These are phyloP conservation scores for Royoungia palumana DNA, from an alignment of 768 basidiomycete species.

Conservation along the genomic window DNA sequence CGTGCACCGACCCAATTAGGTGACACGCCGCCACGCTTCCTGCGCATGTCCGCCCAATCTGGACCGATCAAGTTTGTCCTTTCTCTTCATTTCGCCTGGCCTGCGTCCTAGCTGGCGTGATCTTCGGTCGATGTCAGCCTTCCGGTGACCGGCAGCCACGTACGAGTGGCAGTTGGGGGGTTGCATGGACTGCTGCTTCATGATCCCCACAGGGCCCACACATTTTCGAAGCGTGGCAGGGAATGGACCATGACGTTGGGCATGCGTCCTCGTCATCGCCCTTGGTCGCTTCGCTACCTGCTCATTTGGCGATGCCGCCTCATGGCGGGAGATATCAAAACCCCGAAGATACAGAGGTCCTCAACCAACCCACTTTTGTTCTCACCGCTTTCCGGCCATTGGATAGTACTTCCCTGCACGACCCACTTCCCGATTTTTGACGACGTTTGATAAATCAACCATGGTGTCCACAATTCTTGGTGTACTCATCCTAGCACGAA, in stretches of 20 bases:
- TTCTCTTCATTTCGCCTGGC: conserved; percentile 23
- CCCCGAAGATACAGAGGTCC: conserved; percentile 8
- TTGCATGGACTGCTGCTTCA: conserved; percentile 13
- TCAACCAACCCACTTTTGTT: conserved; percentile 11
- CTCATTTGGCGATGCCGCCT: conserved; percentile 30
- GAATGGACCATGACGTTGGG: conserved; percentile 24
- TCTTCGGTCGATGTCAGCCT: conserved; percentile 14
- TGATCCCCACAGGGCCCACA: conserved; percentile 14
- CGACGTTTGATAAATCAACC: conserved; percentile 14
- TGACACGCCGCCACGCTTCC: conserved; percentile 20
- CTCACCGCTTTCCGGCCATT: not conserved
- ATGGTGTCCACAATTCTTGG: conserved; percentile 51
- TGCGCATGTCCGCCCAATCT: conserved; percentile 24
- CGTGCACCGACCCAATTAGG: conserved; percentile 11
- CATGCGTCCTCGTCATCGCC: conserved; percentile 26
- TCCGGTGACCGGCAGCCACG: conserved; percentile 25
- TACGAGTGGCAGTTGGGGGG: conserved; percentile 21
- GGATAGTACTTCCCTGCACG: not conserved
- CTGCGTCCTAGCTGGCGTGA: conserved; percentile 25
- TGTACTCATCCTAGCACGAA: conserved; percentile 72
- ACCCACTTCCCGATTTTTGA: not conserved
- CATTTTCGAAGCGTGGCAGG: conserved; percentile 27
- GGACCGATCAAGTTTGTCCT: conserved; percentile 13
- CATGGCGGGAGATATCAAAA: conserved; percentile 30
- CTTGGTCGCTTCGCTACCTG: conserved; percentile 24